A percentile compares a stretch with the other conserved stretches of the same genome.
Conservation (phyloP, 129 eudicot genomes). For the Smallanthus sonchifolius region DNA sequence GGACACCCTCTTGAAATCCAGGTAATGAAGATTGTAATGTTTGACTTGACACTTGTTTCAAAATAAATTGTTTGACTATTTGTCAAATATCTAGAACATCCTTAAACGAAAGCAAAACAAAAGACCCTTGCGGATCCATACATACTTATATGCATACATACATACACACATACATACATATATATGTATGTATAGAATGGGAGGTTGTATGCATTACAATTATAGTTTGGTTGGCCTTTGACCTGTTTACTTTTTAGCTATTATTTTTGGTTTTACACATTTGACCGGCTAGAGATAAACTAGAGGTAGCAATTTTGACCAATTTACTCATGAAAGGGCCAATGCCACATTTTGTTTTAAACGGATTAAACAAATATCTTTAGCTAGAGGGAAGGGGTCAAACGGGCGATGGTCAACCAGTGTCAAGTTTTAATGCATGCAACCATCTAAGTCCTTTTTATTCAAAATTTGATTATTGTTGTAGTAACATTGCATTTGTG, state of each 20-base stretch:
- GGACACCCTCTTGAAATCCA: slow-evolving; percentile 88
- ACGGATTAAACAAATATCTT: background rate
- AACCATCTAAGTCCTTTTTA: background rate
- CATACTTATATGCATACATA: too few species aligned
- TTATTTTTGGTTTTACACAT: too few species aligned
- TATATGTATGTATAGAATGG: background rate
- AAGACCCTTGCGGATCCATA: background rate
- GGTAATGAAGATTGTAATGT: slow-evolving; percentile 27
- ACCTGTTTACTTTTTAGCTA: too few species aligned
- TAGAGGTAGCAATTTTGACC: too few species aligned
- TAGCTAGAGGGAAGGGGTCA: background rate
- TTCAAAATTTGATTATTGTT: background rate
- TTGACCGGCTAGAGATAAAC: too few species aligned
- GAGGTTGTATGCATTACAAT: too few species aligned
- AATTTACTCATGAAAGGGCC: background rate
- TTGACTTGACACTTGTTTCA: background rate
- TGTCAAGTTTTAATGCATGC: background rate
- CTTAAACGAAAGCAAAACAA: background rate
- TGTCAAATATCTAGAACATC: background rate
- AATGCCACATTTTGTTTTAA: too few species aligned
- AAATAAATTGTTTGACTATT: background rate
- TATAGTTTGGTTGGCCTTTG: too few species aligned
- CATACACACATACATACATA: too few species aligned
- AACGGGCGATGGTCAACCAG: background rate
- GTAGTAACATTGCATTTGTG: background rate